A percentile compares a stretch with the other conserved stretches of the same genome.
Conservation (phyloP, 2,329 filamentous ascomycete genomes). For the Epichloe coenophiala region DNA sequence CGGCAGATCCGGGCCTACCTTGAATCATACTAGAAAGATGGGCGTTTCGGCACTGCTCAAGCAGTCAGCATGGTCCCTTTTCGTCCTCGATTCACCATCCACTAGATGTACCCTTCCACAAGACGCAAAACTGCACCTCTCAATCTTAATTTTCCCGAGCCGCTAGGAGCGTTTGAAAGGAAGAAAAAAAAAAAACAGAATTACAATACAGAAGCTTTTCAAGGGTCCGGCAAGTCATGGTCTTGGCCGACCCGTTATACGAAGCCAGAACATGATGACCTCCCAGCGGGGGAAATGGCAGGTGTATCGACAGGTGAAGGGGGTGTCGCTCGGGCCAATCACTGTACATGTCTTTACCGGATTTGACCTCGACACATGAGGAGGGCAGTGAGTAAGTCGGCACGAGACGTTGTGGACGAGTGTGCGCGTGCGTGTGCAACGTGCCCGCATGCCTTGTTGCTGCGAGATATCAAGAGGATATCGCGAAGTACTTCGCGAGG, state of each 20-base stretch:
- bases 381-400: background rate
- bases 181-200: no score
- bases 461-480: background rate
- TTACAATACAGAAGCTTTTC: no score
- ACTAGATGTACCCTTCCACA: background rate
- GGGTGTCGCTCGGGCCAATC: constrained; percentile 11
- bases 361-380: constrained; percentile 6
- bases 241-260: background rate
- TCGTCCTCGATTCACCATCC: background rate
- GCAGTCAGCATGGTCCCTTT: background rate
- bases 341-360: constrained; percentile 14
- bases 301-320: background rate
- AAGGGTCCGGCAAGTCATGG: background rate
- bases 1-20: no score
- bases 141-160: no score
- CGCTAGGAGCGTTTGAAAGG: background rate
- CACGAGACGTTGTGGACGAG: background rate
- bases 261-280: background rate
- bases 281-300: background rate
- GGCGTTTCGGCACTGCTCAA: no score
- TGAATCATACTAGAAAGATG: no score
- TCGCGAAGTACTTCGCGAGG: no score
- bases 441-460: background rate
- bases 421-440: background rate
- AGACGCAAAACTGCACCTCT: no score